Percentiles rank a stretch among this genome's conserved stretches.
These are phyloP conservation scores for Kazachstania sp. DNA, from an alignment of 1,139 yeast species.

Conservation along the genomic window DNA sequence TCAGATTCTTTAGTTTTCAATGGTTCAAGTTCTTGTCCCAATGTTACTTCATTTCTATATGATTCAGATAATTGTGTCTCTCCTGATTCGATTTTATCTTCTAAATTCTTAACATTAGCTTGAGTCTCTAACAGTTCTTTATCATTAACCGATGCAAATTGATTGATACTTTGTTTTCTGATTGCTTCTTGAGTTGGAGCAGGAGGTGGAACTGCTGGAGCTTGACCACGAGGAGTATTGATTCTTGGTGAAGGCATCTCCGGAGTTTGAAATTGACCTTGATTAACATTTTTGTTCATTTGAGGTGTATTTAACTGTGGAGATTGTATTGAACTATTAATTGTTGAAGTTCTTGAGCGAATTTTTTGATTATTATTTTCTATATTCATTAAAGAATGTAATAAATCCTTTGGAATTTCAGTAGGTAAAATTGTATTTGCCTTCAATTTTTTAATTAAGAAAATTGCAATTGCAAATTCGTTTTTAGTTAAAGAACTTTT, in stretches of 20 bases:
- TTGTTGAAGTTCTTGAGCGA: not conserved
- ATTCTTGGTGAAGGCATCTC: not conserved
- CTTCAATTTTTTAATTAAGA: constrained; percentile 72
- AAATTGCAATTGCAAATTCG: constrained; percentile 94
- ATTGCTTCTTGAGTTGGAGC: not conserved
- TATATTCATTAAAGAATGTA: constrained; percentile 24
- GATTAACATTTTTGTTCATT: constrained; percentile 22
- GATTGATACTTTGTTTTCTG: not conserved
- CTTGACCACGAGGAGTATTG: not conserved
- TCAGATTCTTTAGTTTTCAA: constrained; percentile 2
- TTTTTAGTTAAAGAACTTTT: constrained; percentile 68
- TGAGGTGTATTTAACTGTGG: constrained; percentile 15
- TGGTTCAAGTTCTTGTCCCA: not conserved
- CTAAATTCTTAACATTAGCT: constrained; percentile 1
- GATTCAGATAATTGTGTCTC: constrained; percentile 4
- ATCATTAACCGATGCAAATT: not conserved
- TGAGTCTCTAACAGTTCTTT: constrained; percentile 1
- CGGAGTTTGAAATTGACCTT: constrained; percentile 17
- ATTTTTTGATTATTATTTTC: not conserved
- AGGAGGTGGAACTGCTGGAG: not conserved
- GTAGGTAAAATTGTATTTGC: constrained; percentile 71
- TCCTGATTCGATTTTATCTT: constrained; percentile 2
- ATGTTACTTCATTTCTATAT: not conserved
- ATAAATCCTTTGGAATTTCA: constrained; percentile 46
- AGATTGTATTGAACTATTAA: constrained; percentile 18